A percentile compares a stretch with the other conserved stretches of the same genome.
phyloP scores from a whole-genome alignment of 225 moss, liverwort and hornwort genomes.

The Physcomitrium patens region DNA sequence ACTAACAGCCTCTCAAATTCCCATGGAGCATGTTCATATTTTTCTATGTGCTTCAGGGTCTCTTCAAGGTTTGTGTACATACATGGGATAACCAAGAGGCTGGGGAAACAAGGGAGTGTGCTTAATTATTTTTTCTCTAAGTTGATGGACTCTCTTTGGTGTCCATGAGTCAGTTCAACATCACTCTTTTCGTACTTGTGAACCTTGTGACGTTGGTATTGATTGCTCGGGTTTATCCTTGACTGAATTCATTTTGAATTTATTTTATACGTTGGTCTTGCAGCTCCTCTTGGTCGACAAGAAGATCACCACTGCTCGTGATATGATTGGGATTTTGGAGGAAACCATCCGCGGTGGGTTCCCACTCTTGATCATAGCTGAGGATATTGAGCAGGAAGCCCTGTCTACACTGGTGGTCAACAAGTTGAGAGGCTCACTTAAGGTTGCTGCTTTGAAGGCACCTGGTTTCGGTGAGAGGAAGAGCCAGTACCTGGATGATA shows the following conservation, averaged over 20 bases:
- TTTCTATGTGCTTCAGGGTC: too few relatives aligned
- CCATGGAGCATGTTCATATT: too few relatives aligned
- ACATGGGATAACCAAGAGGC: too few relatives aligned
- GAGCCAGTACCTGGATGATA: conserved; percentile 95
- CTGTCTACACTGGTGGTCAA: conserved; percentile 93
- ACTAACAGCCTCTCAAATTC: neutral
- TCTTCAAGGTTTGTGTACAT: too few relatives aligned
- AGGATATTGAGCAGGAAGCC: conserved; percentile 99
- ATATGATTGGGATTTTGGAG: conserved; percentile 95
- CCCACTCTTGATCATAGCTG: conserved; percentile 83
- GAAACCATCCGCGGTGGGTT: conserved; percentile 95
- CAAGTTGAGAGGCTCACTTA: conserved; percentile 86
- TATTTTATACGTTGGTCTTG: conserved; percentile 13
- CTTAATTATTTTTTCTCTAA: too few relatives aligned
- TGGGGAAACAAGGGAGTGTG: too few relatives aligned
- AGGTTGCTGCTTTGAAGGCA: conserved; percentile 91
- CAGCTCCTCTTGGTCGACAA: conserved; percentile 94
- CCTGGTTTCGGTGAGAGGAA: conserved; percentile 98
- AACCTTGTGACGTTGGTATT: too few relatives aligned
- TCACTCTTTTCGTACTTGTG: too few relatives aligned
- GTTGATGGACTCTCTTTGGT: too few relatives aligned
- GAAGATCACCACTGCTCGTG: conserved; percentile 94
- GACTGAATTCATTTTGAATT: neutral
- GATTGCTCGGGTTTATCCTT: neutral
- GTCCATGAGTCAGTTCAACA: too few relatives aligned